Conservation (phyloP, 169 alveolate genomes). For the Plasmodium gonderi region DNA sequence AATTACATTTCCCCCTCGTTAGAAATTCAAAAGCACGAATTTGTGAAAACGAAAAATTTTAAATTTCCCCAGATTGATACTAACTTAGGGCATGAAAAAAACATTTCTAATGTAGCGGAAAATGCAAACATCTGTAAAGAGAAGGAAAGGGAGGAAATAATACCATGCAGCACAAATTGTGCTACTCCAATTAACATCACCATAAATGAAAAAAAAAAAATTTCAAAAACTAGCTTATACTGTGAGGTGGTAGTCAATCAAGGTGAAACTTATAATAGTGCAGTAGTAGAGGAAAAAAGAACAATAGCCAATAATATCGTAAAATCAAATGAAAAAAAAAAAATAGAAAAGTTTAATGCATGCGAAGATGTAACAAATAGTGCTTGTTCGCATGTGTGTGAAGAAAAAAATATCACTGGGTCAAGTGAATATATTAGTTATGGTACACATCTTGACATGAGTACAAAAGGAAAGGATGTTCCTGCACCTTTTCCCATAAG, state of each 20-base stretch:
- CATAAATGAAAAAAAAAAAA: neutral
- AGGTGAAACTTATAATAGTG: neutral
- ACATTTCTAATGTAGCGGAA: neutral
- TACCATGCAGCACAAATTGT: too few species aligned
- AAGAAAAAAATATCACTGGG: neutral
- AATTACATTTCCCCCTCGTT: neutral
- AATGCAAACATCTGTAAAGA: neutral
- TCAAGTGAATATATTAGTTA: neutral
- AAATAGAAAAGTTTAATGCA: neutral
- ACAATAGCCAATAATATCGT: neutral
- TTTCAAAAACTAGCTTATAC: conserved; percentile 5
- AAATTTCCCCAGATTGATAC: neutral
- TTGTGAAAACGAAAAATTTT: neutral
- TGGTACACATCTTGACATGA: neutral
- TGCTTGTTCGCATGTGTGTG: neutral
- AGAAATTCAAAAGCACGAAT: neutral
- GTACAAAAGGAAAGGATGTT: neutral
- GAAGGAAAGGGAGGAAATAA: neutral
- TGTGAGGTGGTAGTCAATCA: neutral
- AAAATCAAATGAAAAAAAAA: neutral
- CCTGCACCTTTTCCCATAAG: neutral
- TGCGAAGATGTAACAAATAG: neutral
- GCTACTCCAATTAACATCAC: too few species aligned
- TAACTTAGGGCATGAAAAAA: too few species aligned
- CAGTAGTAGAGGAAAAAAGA: neutral